A percentile compares a stretch with the other conserved stretches of the same genome.
Conservation (phyloP, 1,284 basidiomycete species). For the Leccinum griseonigrum region DNA sequence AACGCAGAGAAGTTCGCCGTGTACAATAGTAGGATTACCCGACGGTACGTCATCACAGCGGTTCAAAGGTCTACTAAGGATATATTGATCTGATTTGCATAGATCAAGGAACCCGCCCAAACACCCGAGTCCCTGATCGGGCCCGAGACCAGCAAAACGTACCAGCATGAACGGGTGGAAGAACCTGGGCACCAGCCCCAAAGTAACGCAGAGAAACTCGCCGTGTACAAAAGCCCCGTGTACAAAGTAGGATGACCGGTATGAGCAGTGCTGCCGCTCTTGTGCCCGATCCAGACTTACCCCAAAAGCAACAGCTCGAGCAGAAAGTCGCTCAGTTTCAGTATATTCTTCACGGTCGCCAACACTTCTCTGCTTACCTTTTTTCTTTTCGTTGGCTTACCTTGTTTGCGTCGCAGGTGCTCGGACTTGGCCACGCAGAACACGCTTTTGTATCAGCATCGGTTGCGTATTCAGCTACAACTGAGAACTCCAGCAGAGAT, state of each 20-base stretch:
- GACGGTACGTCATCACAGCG: too few relatives aligned
- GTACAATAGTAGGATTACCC: too few relatives aligned
- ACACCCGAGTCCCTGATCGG: too few relatives aligned
- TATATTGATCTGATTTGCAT: too few relatives aligned
- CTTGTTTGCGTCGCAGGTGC: slow-evolving; percentile 43
- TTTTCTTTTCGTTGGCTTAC: neutral
- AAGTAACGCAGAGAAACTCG: too few relatives aligned
- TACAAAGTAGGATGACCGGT: slow-evolving; percentile 52
- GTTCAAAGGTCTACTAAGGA: too few relatives aligned
- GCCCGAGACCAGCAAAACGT: too few relatives aligned
- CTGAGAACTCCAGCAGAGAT: slow-evolving; percentile 39
- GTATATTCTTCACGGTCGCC: slow-evolving; percentile 37
- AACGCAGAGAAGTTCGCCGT: too few relatives aligned
- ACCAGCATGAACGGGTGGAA: too few relatives aligned
- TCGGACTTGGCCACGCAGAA: slow-evolving; percentile 81
- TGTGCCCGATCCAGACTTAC: slow-evolving; percentile 44
- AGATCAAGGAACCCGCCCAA: too few relatives aligned
- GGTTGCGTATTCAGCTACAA: slow-evolving; percentile 52
- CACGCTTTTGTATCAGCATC: slow-evolving; percentile 74
- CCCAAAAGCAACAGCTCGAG: slow-evolving; percentile 77
- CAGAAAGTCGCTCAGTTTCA: slow-evolving; percentile 82
- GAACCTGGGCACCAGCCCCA: too few relatives aligned
- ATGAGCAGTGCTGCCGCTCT: slow-evolving; percentile 28
- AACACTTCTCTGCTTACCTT: slow-evolving; percentile 7
- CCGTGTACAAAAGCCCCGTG: too few relatives aligned